phyloP scores from a whole-genome alignment of 805 yeast genomes.

The Yarrowia alimentaria region DNA sequence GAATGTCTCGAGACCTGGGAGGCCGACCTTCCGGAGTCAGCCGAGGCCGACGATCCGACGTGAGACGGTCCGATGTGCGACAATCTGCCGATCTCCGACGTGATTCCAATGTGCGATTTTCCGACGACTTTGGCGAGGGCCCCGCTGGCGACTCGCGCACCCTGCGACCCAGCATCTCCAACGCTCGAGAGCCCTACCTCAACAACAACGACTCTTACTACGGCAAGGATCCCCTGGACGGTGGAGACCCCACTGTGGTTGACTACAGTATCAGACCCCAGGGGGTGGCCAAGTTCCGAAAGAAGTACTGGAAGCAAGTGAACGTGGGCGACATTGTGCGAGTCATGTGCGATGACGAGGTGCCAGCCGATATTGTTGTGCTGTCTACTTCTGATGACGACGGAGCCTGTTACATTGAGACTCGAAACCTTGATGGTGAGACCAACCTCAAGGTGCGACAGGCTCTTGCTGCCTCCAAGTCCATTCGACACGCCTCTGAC shows the following conservation, averaged over 20 bases:
- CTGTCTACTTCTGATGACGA: conserved; percentile 71
- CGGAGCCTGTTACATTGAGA: conserved; percentile 67
- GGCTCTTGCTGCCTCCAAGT: conserved; percentile 57
- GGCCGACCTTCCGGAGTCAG: neutral
- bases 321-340: conserved; percentile 74
- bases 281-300: conserved; percentile 46
- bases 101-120: conserved; percentile 5
- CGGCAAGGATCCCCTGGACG: neutral
- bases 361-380: conserved; percentile 74
- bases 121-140: conserved; percentile 7
- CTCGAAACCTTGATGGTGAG: conserved; percentile 73
- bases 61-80: conserved; percentile 3
- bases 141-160: conserved; percentile 9
- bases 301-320: conserved; percentile 69
- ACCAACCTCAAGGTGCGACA: conserved; percentile 67
- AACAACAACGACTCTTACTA: too few species aligned
- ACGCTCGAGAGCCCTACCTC: too few species aligned
- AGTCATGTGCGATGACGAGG: conserved; percentile 66
- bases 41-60: neutral
- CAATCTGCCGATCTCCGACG: conserved; percentile 3
- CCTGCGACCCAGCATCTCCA: conserved; percentile 3
- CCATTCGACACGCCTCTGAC: conserved; percentile 57
- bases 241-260: conserved; percentile 33
- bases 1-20: neutral
- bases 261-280: conserved; percentile 36